A percentile compares a stretch with the other conserved stretches of the same genome.
Conservation (phyloP, 192 early-diverging fungal genomes). For the Obelidium mucronatum region DNA sequence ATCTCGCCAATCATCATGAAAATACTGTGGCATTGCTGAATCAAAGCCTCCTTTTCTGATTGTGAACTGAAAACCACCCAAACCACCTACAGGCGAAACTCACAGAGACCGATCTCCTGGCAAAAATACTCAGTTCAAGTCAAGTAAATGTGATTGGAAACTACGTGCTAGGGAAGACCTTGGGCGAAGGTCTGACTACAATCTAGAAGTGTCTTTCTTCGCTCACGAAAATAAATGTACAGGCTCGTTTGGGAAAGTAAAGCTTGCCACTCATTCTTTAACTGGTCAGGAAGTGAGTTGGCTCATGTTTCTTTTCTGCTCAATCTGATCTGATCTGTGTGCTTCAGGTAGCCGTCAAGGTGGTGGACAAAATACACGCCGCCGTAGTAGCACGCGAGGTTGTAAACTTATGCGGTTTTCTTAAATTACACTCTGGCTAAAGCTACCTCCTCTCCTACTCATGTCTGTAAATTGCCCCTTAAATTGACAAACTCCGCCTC, state of each 20-base stretch:
- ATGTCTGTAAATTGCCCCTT: background rate
- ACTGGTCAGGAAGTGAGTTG: constrained; percentile 51
- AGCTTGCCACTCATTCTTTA: constrained; percentile 51
- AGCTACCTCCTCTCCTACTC: background rate
- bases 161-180: constrained; percentile 52
- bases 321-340: background rate
- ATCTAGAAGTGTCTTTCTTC: no score
- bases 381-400: constrained; percentile 55
- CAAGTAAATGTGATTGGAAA: constrained; percentile 41
- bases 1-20: no score
- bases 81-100: no score
- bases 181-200: constrained; percentile 53
- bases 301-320: background rate
- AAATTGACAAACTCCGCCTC: background rate
- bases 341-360: constrained; percentile 61
- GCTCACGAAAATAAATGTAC: background rate
- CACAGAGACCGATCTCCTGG: constrained; percentile 45
- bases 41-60: no score
- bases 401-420: background rate
- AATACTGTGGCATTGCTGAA: no score
- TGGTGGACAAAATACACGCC: constrained; percentile 59
- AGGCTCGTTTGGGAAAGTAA: constrained; percentile 62
- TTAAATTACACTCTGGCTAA: background rate
- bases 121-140: constrained; percentile 36
- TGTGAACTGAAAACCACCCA: no score